Evolutionary conservation across 495 filamentous ascomycete genomes (phyloP).

Genomic region (Xylaria nigripes): DNA sequence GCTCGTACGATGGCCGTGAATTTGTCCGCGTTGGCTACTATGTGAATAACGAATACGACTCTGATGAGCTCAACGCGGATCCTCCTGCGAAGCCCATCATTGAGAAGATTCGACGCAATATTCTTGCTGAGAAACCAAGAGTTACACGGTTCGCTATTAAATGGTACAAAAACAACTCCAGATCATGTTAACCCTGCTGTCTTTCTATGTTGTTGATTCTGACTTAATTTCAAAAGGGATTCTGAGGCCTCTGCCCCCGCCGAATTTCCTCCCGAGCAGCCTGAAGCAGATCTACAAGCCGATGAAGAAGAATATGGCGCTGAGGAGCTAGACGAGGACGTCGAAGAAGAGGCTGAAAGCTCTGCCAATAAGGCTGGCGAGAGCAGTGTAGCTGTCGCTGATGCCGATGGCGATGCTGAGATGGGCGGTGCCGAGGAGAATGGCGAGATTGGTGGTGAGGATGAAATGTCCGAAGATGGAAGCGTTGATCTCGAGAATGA

Average conservation of each 20-base stretch:
- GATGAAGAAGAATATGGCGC: constrained; percentile 88
- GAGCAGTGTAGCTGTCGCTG: constrained; percentile 36
- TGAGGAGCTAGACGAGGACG: constrained; percentile 68
- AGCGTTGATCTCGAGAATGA: constrained; percentile 96
- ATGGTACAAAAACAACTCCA: constrained; percentile 53
- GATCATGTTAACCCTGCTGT: neutral
- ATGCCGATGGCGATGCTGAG: constrained; percentile 60
- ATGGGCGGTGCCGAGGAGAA: constrained; percentile 68
- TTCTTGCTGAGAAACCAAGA: constrained; percentile 92
- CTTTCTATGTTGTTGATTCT: constrained; percentile 10
- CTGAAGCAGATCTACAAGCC: constrained; percentile 77
- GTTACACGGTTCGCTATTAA: constrained; percentile 99
- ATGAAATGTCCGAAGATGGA: constrained; percentile 78
- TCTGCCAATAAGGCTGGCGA: constrained; percentile 33
- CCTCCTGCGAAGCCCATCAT: constrained; percentile 87
- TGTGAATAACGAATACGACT: constrained; percentile 96
- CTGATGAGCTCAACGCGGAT: constrained; percentile 76
- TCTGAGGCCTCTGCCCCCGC: constrained; percentile 90
- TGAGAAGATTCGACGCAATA: constrained; percentile 82
- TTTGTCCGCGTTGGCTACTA: constrained; percentile 99
- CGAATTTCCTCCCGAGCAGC: constrained; percentile 94
- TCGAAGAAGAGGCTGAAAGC: constrained; percentile 41
- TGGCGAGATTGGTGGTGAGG: constrained; percentile 48
- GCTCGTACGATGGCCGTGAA: constrained; percentile 91
- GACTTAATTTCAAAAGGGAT: constrained; percentile 54